phyloP scores from a whole-genome alignment of 805 yeast genomes.

The Yamadazyma laniorum region DNA sequence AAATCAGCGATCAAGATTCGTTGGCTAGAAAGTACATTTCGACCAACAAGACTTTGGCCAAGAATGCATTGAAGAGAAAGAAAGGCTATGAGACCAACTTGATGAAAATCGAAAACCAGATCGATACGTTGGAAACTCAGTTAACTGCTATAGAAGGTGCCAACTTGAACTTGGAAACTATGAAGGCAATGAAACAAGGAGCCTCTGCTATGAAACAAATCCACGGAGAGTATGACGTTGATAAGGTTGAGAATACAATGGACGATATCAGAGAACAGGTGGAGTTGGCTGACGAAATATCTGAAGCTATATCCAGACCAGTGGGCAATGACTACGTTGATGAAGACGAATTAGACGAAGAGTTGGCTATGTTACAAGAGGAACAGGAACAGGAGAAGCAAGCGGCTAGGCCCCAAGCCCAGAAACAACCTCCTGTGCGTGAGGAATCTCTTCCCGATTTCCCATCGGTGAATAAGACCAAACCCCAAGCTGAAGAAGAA shows the following conservation, averaged over 20 bases:
- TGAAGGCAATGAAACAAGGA: conserved; percentile 98
- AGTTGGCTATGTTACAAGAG: conserved; percentile 82
- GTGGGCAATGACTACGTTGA: conserved; percentile 78
- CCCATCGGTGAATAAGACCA: conserved; percentile 42
- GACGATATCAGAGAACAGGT: conserved; percentile 97
- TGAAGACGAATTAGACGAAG: conserved; percentile 94
- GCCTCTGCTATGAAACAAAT: conserved; percentile 95
- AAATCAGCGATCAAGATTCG: conserved; percentile 76
- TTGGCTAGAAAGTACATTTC: conserved; percentile 76
- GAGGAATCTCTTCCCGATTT: conserved; percentile 38
- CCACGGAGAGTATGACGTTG: conserved; percentile 92
- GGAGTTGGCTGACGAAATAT: conserved; percentile 89
- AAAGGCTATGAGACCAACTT: conserved; percentile 77
- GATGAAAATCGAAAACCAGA: conserved; percentile 78
- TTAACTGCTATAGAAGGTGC: conserved; percentile 90
- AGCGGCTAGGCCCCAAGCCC: conserved; percentile 8
- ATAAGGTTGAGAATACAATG: conserved; percentile 96
- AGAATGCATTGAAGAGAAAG: conserved; percentile 84
- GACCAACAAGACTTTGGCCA: conserved; percentile 70
- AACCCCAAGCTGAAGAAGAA: conserved; percentile 41
- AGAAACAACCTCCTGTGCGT: conserved; percentile 6
- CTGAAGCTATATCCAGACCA: conserved; percentile 94
- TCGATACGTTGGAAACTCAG: conserved; percentile 87
- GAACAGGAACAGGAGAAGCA: conserved; percentile 54
- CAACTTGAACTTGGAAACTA: conserved; percentile 92